Base-by-base conservation (phyloP, 495 filamentous ascomycete genomes). In the Penicillium desertorum region DNA sequence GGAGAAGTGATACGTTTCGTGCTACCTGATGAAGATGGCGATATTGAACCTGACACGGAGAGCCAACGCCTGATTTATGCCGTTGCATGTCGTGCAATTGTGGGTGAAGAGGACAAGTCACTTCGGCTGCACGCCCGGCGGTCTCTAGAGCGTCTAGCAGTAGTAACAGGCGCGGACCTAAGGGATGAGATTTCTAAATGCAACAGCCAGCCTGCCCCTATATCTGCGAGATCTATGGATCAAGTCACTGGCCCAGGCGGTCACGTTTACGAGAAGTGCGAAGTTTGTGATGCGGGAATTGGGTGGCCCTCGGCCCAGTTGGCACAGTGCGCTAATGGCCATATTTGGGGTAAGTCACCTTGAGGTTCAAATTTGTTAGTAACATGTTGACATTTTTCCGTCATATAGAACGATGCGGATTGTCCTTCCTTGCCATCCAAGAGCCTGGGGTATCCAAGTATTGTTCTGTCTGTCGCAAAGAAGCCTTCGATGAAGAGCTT, bases 371-470 rank as follows among this genome's bases (percentile, higher is more conserved):
- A 50, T 5, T 8, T 19, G 6, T 8, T 44, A 22, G 1, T 43
- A 9, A 34, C 50, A 58, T 51, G 55, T 19, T 48, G 27, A 51
- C 53, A 3, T 34, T 5, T 36, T 30, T 45, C n/a, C 17, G 37
- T 11, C 16, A 27, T 37, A 53, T 62, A 82, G 81, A 69, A n/a
- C 76, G 83, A 34, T 86, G 83, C 64, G 74, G 68, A 25, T 55
- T 86, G 41, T 82, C 78, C 2, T 79, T 81, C 41, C 53, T 83
- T 43, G 70, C 81, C 6, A 82, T 86, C 6, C 78, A 83, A 63
- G 74, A 76, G 46, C 82, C 83, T 34, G 77, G 77, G 0, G 63
- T 79, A 14, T 79, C 81, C 8, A 84, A 84, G 58, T 76, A 74
- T 54, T 86, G 83, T 63, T 76, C 75, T 8, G 48, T 64, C 12